Base-by-base conservation (phyloP, 108 stramenopile genomes). In the Cyclotella sp. region DNA sequence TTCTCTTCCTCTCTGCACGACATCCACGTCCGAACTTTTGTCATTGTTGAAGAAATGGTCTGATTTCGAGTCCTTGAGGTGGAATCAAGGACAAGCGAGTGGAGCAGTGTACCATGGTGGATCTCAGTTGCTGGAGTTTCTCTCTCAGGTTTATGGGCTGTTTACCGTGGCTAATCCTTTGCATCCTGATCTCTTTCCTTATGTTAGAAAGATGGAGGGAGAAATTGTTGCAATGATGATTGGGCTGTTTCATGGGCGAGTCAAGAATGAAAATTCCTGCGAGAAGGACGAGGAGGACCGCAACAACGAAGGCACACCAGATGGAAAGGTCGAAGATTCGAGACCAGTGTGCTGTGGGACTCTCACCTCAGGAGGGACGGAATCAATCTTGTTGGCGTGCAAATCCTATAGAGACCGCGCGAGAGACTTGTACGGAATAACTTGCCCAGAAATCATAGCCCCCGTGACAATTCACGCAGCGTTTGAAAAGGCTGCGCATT, bases 141-240 rank as follows among this genome's bases (percentile, higher is more conserved):
- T 90, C 69, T 73, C 70, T 51, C 45, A 74, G 27, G 84, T 86
- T 3, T 88, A 85, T 76, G 62, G 72, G 15, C 30, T 84, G 21
- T 97, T 90, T 77, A 57, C 85, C 10, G 73, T 86, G 43, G 73
- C 93, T 43, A 97, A 96, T 78, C 94, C 93, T 14, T 85, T 97
- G 51, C 94, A 97, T 78, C 88, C 95, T 10, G 95, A 93, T 68
- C 59, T 95, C 6, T 97, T 92, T 91, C 97, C 97, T 9, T 76
- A 73, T 40, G 83, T 93, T 9, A 89, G 86, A 62, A 91, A 96
- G 79, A 93, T 90, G 52, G 97, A 96, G 60, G 86, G 87, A 16
- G 96, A 97, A 72, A 69, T 97, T 15, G 72, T 88, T 46, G 49
- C 87, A 68, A 92, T 91, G 91, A 81, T 88, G 21, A 59, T 77